These are phyloP conservation scores for Bondarzewia mesenterica DNA, from an alignment of 1,284 basidiomycete genomes.

Conservation along the genomic window DNA sequence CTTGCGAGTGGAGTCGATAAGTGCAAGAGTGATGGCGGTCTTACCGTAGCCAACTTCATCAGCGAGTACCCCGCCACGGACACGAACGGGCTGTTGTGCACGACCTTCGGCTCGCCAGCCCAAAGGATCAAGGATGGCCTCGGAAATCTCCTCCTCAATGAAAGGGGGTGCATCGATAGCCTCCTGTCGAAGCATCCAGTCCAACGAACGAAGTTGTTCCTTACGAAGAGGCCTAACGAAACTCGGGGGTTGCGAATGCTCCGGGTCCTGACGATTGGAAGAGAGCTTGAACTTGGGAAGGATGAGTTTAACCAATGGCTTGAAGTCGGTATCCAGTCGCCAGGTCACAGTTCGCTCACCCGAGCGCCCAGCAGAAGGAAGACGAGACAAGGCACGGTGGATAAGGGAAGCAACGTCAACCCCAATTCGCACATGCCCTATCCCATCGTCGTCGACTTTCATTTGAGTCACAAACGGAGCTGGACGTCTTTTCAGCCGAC, in stretches of 20 bases:
- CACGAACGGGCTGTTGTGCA: slow-evolving; percentile 66
- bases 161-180: slow-evolving; percentile 60
- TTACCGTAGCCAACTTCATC: slow-evolving; percentile 97
- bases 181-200: slow-evolving; percentile 91
- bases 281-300: slow-evolving; percentile 59
- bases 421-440: slow-evolving; percentile 76
- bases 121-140: slow-evolving; percentile 77
- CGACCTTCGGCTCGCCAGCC: slow-evolving; percentile 93
- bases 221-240: slow-evolving; percentile 71
- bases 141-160: slow-evolving; percentile 90
- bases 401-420: slow-evolving; percentile 84
- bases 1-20: slow-evolving; percentile 67
- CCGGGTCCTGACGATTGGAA: slow-evolving; percentile 73
- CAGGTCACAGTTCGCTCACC: slow-evolving; percentile 61
- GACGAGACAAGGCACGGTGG: slow-evolving; percentile 78
- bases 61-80: slow-evolving; percentile 89
- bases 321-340: slow-evolving; percentile 75
- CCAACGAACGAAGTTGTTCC: slow-evolving; percentile 86
- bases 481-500: slow-evolving; percentile 82
- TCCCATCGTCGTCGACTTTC: slow-evolving; percentile 54
- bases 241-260: slow-evolving; percentile 71
- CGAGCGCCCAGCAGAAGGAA: slow-evolving; percentile 53
- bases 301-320: slow-evolving; percentile 53
- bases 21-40: slow-evolving; percentile 88
- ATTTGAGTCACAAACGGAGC: slow-evolving; percentile 85